A percentile compares a stretch with the other conserved stretches of the same genome.
These are phyloP conservation scores for Monilinia fructicola DNA, from an alignment of 2,329 filamentous ascomycete genomes.

Conservation along the genomic window DNA sequence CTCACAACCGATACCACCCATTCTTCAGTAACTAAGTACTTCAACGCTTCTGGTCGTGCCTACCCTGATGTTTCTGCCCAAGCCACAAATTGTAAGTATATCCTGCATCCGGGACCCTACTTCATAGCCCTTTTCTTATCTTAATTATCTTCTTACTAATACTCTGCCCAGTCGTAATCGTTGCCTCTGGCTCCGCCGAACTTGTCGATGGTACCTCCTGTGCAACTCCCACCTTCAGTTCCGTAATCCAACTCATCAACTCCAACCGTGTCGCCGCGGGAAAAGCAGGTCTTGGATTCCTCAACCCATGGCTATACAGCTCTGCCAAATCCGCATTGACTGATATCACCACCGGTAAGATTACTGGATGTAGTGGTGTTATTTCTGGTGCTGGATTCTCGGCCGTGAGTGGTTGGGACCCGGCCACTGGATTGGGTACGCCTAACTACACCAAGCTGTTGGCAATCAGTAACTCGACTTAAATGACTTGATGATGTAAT, in stretches of 20 bases:
- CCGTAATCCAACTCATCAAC: constrained; percentile 61
- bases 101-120: background rate
- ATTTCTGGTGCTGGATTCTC: constrained; percentile 25
- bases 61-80: constrained; percentile 56
- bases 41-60: constrained; percentile 49
- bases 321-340: constrained; percentile 43
- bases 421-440: constrained; percentile 49
- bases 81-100: constrained; percentile 50
- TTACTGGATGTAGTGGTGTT: constrained; percentile 42
- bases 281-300: constrained; percentile 46
- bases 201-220: constrained; percentile 53
- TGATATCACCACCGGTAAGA: constrained; percentile 45
- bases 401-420: constrained; percentile 45
- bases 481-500: background rate
- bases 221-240: constrained; percentile 56
- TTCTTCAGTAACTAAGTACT: constrained; percentile 46
- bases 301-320: constrained; percentile 48
- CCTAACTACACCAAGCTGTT: constrained; percentile 39
- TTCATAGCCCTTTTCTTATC: background rate
- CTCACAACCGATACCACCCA: constrained; percentile 49
- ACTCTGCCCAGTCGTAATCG: constrained; percentile 39
- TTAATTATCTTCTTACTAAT: background rate
- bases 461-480: constrained; percentile 26
- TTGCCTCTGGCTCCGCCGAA: constrained; percentile 41
- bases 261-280: constrained; percentile 56